Evolutionary conservation across 2,329 filamentous ascomycete genomes (phyloP).

Genomic region (Fusarium irregulare): DNA sequence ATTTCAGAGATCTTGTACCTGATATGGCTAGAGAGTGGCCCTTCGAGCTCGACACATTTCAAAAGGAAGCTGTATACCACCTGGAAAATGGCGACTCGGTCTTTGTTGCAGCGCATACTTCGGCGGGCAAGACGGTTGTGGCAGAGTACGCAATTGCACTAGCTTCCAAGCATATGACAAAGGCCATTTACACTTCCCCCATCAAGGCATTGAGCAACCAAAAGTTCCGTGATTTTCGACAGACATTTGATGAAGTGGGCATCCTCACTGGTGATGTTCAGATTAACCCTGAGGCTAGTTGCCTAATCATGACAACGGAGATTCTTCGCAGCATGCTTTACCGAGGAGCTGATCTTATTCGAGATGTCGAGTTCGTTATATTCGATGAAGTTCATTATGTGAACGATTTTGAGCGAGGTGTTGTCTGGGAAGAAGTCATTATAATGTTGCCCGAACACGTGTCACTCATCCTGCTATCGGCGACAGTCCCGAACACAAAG

Average conservation of each 20-base stretch:
- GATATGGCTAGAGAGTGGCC: slow-evolving; percentile 97
- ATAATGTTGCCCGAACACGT: slow-evolving; percentile 99
- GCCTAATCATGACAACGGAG: slow-evolving; percentile 99
- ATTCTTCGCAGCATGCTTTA: slow-evolving; percentile 99
- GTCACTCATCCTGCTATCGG: slow-evolving; percentile 92
- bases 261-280: slow-evolving; percentile 98
- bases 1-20: slow-evolving; percentile 91
- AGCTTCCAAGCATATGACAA: slow-evolving; percentile 98
- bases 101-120: slow-evolving; percentile 97
- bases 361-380: slow-evolving; percentile 98
- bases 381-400: slow-evolving; percentile 99
- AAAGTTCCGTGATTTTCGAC: slow-evolving; percentile 95
- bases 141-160: slow-evolving; percentile 98
- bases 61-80: slow-evolving; percentile 98
- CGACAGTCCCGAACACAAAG: slow-evolving; percentile 95
- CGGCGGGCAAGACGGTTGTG: slow-evolving; percentile 97
- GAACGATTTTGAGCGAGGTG: slow-evolving; percentile 93
- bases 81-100: slow-evolving; percentile 96
- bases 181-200: slow-evolving; percentile 98
- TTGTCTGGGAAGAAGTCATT: slow-evolving; percentile 99
- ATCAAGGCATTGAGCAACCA: slow-evolving; percentile 99
- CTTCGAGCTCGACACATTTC: slow-evolving; percentile 97
- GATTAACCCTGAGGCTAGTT: slow-evolving; percentile 96
- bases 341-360: slow-evolving; percentile 91
- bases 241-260: slow-evolving; percentile 92